Evolutionary conservation across 192 early-diverging fungal genomes (phyloP), one percentile per base, ranked within the genome.

Genomic region (Gaertneriomyces sp.): DNA sequence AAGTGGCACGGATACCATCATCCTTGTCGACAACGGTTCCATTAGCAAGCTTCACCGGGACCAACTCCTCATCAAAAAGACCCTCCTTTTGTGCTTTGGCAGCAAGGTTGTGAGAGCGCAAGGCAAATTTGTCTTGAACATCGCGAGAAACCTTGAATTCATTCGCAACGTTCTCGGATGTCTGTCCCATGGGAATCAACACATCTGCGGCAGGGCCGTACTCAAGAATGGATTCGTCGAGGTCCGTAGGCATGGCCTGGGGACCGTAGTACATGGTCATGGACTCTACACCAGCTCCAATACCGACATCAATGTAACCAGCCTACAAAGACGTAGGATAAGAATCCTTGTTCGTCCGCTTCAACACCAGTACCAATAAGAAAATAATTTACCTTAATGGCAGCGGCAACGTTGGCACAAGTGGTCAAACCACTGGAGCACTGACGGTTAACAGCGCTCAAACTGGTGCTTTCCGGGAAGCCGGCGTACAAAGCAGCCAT

Each of bases 141-240:
- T 70, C 74, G 69, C 96, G 91, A 42, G 88, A 78, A 41, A 99
- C 73, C 41, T 85, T 82, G 81, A 88, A 99, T 38, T 99, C 86
- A 41, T 79, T 71, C 52, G 94, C 91, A 57, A 99, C 96, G 80
- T 97, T 97, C 79, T 99, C 96, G 45, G 95, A 98, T 43, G 94
- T 99, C 68, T 90, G 89, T 64, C 88, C 84, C 80, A 82, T 85
- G 61, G 79, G 77, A 45, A 69, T 83, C 55, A 78, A 45, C 53
- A 92, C 93, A 79, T 96, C 92, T 45, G 87, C 88, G 60, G 87
- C 88, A 52, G 88, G 77, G 14, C 77, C 79, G 60, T 73, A 87
- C 7, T 83, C 86, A 60, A 88, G 81, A 52, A 97, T 89, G 47
- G 91, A 87, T 56, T 88, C 90, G 61, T 82, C 75, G 43, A 84